Base-by-base conservation (phyloP, 2,329 filamentous ascomycete genomes). In the Colletotrichum acutatum region DNA sequence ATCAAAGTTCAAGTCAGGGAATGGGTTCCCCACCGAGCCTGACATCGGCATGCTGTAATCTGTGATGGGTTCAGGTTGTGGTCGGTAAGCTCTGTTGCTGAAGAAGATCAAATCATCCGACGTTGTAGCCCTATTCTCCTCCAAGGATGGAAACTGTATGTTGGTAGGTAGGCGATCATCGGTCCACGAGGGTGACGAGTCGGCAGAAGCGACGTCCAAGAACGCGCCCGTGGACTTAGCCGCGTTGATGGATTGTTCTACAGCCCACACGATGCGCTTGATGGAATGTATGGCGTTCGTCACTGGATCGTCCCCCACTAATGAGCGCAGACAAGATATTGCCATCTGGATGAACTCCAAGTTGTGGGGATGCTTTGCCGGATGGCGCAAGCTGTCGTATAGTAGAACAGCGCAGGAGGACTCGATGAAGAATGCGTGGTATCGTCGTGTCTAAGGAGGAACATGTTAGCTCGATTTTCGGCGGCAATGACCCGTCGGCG, bases 361-460 rank as follows among this genome's bases (percentile, higher is more conserved):
- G 34, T 72, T 72, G 9, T 72, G 79, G 0, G 78, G 75, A 28
- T 79, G 77, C 54, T 80, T 80, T 11, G 76, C 72, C 0, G 78
- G 78, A 52, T 79, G 77, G 22, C 76, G 75, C 12, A 80, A 74
- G 30, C 76, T 77, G 69, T 80, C 78, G 56, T 80, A 79, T 6
- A 80, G 58, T 11, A 80, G 74, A 6, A 80, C 79, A 4, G 78
- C 78, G 30, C 78, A 80, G 58, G 74, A 76, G 30, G 75, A 76
- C 42, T 80, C 79, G 53, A 80, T 74, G 67, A 79, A 80, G 75
- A 79, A 80, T 12, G 77, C 77, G 22, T 76, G 73, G 34, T 78
- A 78, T 26, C 77, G 60, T 14, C 70, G 70, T 16, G 59, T 65
- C 70, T 72, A 32, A 14, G 24, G 7, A 19, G 8, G 9, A n/a